These are phyloP conservation scores for Chernovozyma sophiae-reginae DNA, from an alignment of 1,139 yeast genomes.

Conservation along the genomic window DNA sequence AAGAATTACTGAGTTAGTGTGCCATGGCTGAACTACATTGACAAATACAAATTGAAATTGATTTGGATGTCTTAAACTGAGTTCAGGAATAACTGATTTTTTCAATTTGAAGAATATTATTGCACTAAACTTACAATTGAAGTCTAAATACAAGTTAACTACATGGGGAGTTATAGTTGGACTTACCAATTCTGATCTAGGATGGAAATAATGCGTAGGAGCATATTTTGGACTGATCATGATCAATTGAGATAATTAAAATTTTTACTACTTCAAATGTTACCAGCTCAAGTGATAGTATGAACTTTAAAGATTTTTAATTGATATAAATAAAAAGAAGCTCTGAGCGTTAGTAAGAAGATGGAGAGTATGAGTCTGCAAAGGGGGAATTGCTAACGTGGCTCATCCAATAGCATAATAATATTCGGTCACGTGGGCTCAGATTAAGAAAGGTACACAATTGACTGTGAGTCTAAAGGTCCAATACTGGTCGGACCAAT, in stretches of 20 bases:
- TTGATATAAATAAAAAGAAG: too few species aligned
- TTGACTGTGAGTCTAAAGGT: too few species aligned
- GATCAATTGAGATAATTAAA: neutral
- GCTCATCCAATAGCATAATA: too few species aligned
- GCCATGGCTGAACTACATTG: conserved; percentile 86
- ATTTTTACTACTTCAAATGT: too few species aligned
- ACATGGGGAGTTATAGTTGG: conserved; percentile 26
- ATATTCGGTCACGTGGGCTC: too few species aligned
- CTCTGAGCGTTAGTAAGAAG: too few species aligned
- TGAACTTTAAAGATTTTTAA: too few species aligned
- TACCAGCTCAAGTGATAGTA: too few species aligned
- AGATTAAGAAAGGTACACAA: too few species aligned
- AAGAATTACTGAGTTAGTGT: conserved; percentile 61
- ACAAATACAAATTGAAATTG: conserved; percentile 56
- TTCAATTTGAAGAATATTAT: conserved; percentile 58
- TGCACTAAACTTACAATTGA: conserved; percentile 72
- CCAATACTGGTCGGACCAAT: too few species aligned
- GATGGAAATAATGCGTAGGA: conserved; percentile 31
- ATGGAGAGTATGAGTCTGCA: too few species aligned
- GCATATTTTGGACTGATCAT: conserved; percentile 44
- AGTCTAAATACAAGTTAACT: conserved; percentile 63
- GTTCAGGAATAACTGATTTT: conserved; percentile 48
- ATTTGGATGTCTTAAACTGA: conserved; percentile 45
- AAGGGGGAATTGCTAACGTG: too few species aligned
- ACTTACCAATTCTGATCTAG: conserved; percentile 17